These are phyloP conservation scores for Phalaenopsis hybrid DNA, from an alignment of 116 monocot genomes.

Conservation along the genomic window DNA sequence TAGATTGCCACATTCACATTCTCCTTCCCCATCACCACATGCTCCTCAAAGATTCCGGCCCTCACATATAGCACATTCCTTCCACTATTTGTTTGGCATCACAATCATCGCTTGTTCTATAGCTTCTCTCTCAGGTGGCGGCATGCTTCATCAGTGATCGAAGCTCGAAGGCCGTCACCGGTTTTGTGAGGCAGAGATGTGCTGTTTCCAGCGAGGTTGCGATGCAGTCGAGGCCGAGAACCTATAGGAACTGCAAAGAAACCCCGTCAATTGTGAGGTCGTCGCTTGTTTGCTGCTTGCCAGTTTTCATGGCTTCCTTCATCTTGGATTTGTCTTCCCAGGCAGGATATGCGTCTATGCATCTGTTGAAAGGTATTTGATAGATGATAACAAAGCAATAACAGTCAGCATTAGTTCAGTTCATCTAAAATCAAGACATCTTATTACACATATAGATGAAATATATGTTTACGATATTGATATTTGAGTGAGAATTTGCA, in stretches of 20 bases:
- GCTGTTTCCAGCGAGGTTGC: slow-evolving; percentile 3
- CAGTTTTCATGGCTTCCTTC: slow-evolving; percentile 36
- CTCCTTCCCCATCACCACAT: slow-evolving; percentile 18
- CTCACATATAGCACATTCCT: slow-evolving; percentile 54
- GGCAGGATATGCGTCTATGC: slow-evolving; percentile 75
- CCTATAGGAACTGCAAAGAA: slow-evolving; percentile 25
- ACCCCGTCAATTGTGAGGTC: slow-evolving; percentile 57
- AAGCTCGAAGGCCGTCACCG: slow-evolving; percentile 15
- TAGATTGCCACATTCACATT: slow-evolving; percentile 48
- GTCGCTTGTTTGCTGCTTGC: slow-evolving; percentile 77
- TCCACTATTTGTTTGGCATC: slow-evolving; percentile 30
- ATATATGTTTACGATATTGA: no score
- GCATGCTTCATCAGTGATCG: slow-evolving; percentile 22
- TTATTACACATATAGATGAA: no score
- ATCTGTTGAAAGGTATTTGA: slow-evolving; percentile 19
- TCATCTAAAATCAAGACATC: background rate
- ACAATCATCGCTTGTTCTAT: slow-evolving; percentile 29
- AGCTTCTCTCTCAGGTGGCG: slow-evolving; percentile 18
- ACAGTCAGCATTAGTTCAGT: no score
- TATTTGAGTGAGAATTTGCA: no score
- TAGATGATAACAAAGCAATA: no score
- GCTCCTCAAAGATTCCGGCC: slow-evolving; percentile 48
- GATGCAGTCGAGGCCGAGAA: slow-evolving; percentile 15
- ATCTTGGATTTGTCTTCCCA: slow-evolving; percentile 54
- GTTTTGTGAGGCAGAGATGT: background rate